These are phyloP conservation scores for Zelopaecilomyces penicillatus DNA, from an alignment of 2,329 filamentous ascomycete species.

Conservation along the genomic window DNA sequence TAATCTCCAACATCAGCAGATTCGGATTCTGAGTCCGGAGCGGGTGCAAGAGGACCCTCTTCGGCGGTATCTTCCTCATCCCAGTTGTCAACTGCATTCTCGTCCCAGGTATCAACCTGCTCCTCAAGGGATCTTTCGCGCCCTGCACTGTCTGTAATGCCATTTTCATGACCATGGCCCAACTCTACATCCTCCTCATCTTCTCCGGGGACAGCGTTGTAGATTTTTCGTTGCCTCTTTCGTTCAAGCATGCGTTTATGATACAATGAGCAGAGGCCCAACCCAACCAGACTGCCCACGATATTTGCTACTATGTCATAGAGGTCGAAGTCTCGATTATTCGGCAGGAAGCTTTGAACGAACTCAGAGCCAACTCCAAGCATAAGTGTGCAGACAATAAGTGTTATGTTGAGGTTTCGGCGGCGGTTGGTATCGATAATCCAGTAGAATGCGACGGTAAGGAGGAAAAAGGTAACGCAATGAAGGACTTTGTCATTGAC, in stretches of 20 bases:
- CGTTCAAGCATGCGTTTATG: slow-evolving; percentile 93
- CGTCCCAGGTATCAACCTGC: slow-evolving; percentile 90
- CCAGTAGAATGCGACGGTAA: slow-evolving; percentile 92
- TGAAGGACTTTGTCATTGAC: slow-evolving; percentile 91
- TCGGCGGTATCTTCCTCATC: slow-evolving; percentile 40
- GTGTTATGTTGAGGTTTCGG: slow-evolving; percentile 73
- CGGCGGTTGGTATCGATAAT: slow-evolving; percentile 85
- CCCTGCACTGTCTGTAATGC: slow-evolving; percentile 38
- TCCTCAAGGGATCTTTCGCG: slow-evolving; percentile 52
- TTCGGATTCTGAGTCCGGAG: slow-evolving; percentile 15
- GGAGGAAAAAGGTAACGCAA: slow-evolving; percentile 76
- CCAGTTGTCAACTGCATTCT: slow-evolving; percentile 60
- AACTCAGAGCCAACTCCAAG: slow-evolving; percentile 70
- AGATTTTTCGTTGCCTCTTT: slow-evolving; percentile 64
- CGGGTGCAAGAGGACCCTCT: slow-evolving; percentile 6
- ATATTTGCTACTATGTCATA: slow-evolving; percentile 86
- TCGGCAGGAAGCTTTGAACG: slow-evolving; percentile 65
- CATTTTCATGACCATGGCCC: slow-evolving; percentile 61
- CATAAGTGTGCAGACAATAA: slow-evolving; percentile 66
- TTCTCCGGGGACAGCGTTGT: slow-evolving; percentile 59
- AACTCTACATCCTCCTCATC: slow-evolving; percentile 67
- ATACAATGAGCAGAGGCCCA: slow-evolving; percentile 80
- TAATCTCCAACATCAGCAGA: slow-evolving; percentile 20
- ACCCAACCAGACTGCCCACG: slow-evolving; percentile 61
- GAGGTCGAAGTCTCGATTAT: slow-evolving; percentile 62